Evolutionary conservation across 1,139 yeast genomes (phyloP), one percentile per base, ranked within the genome.

Genomic region (Taiozyma sp.): DNA sequence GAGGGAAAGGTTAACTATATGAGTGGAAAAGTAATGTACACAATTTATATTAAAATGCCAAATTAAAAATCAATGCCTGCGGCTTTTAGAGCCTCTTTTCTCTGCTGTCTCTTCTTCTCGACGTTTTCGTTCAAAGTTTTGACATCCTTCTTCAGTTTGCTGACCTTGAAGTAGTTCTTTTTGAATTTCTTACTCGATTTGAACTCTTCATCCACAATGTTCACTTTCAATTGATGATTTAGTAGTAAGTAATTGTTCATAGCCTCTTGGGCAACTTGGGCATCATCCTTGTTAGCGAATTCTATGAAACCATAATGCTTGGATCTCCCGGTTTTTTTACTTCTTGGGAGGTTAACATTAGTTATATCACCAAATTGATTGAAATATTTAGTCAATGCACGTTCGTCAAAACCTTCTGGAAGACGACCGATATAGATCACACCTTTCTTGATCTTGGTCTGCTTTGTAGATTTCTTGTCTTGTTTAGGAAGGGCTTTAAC

Each of bases 271-370:
- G 97, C 99, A 54, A 90, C 76, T 59, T 81, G 78, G 47, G 98
- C 98, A 53, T 88, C 95, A 47, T 83, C 88, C 41, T 70, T 66
- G 53, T 81, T 77, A 47, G 77, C 80, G 63, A 93, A 93, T 70
- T 91, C 97, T 50, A 93, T 73, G 68, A 88, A 93, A 13, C 91
- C 99, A 68, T 84, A 95, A 69, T 91, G 98, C 72, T 90, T 91
- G 22, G 97, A 85, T 55, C 84, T 82, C 45, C 99, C 99, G 4
- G 96, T 84, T 67, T 85, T 87, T 68, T 87, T 90, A 74, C 88
- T 91, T 66, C 98, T 81, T 43, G 97, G 88, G 53, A 93, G 71
- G 60, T 93, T 81, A 51, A 90, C 76, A 60, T 89, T 82, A 48
- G 81, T 74, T 54, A 93, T 83, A 44, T 80, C 82, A 53, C 99